Evolutionary conservation across 1,284 basidiomycete genomes (phyloP).

Genomic region (Cerrena zonata): DNA sequence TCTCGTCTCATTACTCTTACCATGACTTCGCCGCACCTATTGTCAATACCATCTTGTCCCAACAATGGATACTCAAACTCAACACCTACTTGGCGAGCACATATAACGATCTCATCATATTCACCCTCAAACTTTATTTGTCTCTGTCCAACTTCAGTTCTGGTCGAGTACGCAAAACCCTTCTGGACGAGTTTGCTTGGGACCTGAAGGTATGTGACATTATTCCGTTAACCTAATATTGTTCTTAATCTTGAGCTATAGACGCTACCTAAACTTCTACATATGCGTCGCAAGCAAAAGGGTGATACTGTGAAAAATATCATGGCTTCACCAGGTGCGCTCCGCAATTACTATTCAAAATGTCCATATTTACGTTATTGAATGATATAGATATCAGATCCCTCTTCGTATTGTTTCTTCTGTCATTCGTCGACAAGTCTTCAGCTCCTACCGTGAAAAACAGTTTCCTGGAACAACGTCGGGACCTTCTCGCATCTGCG

Average conservation of each 20-base stretch:
- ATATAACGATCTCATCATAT: constrained; percentile 58
- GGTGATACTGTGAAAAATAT: constrained; percentile 34
- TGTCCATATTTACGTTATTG: not conserved
- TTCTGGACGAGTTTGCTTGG: constrained; percentile 69
- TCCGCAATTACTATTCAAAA: not conserved
- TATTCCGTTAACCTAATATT: not conserved
- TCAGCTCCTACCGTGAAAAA: constrained; percentile 49
- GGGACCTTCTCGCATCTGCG: constrained; percentile 53
- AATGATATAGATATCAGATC: constrained; percentile 60
- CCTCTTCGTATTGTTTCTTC: constrained; percentile 58
- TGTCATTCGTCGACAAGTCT: constrained; percentile 57
- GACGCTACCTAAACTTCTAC: constrained; percentile 60
- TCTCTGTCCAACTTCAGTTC: constrained; percentile 56
- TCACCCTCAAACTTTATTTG: constrained; percentile 58
- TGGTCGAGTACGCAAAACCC: constrained; percentile 53
- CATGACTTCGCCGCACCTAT: constrained; percentile 57
- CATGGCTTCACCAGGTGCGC: constrained; percentile 52
- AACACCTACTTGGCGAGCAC: constrained; percentile 53
- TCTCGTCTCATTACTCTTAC: constrained; percentile 60
- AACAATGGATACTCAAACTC: constrained; percentile 48
- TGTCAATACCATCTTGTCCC: constrained; percentile 50
- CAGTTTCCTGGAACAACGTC: constrained; percentile 61
- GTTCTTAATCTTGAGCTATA: constrained; percentile 24
- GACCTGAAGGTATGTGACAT: constrained; percentile 54
- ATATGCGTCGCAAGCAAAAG: constrained; percentile 61